Percentiles rank a stretch among this genome's conserved stretches.
Evolutionary conservation across 2,329 filamentous ascomycete genomes (phyloP).

Genomic region (Cryphonectria parasitica): DNA sequence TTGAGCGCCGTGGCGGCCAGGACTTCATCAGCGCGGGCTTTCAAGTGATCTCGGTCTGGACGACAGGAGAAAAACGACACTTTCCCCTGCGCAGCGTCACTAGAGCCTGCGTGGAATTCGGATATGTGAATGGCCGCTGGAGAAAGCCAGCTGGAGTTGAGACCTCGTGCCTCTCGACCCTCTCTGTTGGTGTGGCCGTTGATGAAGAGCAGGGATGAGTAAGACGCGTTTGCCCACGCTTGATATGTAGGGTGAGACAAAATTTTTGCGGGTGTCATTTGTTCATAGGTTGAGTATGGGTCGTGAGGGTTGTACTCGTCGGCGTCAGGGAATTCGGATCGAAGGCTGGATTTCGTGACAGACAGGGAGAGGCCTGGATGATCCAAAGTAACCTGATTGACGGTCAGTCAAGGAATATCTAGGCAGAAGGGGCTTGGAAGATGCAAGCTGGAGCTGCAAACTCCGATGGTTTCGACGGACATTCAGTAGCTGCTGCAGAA

Average conservation of each 20-base stretch:
- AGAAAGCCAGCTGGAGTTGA: constrained; percentile 10
- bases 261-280: constrained; percentile 1
- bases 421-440: background rate
- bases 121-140: constrained; percentile 15
- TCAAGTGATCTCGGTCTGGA: background rate
- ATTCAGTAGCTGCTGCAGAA: constrained; percentile 2
- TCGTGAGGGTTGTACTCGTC: background rate
- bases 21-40: background rate
- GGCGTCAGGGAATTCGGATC: constrained; percentile 6
- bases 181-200: constrained; percentile 2
- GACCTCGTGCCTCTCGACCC: background rate
- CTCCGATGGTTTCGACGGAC: background rate
- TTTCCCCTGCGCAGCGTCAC: background rate
- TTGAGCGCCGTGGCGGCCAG: constrained; percentile 8
- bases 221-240: background rate
- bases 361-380: constrained; percentile 8
- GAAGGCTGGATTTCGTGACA: background rate
- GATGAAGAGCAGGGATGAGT: constrained; percentile 11
- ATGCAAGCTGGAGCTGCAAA: background rate
- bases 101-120: background rate
- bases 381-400: background rate
- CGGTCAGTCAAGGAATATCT: background rate
- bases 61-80: constrained; percentile 15
- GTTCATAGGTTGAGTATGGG: constrained; percentile 6
- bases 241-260: background rate